phyloP scores from a whole-genome alignment of 768 basidiomycete species.

The Auricularia sp. region DNA sequence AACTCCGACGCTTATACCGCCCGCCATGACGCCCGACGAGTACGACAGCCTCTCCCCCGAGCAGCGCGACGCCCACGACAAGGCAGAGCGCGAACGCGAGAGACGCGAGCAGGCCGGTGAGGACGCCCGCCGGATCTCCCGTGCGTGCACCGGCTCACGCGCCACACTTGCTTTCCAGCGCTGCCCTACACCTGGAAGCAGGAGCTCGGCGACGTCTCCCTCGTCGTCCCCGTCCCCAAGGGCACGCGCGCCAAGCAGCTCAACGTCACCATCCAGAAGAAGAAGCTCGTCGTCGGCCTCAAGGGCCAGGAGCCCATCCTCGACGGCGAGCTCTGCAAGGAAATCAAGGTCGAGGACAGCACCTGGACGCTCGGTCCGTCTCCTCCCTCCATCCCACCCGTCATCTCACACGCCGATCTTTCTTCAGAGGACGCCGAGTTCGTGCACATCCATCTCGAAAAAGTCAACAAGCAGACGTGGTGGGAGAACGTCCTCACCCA shows the following conservation, averaged over 20 bases:
- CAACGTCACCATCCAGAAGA: conserved; percentile 64
- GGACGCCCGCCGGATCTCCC: conserved; percentile 2
- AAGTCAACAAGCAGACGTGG: conserved; percentile 83
- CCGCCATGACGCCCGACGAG: conserved; percentile 32
- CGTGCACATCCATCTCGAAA: conserved; percentile 73
- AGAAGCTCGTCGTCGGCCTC: conserved; percentile 70
- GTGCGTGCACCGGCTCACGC: not conserved
- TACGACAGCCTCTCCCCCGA: conserved; percentile 71
- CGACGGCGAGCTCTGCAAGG: conserved; percentile 84
- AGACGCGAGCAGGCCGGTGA: conserved; percentile 75
- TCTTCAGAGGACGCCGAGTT: conserved; percentile 63
- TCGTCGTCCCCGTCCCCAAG: conserved; percentile 73
- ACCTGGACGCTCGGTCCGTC: conserved; percentile 87
- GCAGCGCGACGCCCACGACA: conserved; percentile 67
- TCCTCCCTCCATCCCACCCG: not conserved
- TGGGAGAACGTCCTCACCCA: conserved; percentile 95
- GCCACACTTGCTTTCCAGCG: conserved; percentile 32
- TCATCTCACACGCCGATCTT: conserved; percentile 10
- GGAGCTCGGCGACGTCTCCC: conserved; percentile 76
- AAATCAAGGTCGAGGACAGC: conserved; percentile 92
- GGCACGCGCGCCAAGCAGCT: conserved; percentile 80
- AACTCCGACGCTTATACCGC: not conserved
- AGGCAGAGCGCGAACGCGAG: conserved; percentile 58
- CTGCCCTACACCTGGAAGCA: conserved; percentile 91
- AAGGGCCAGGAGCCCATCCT: conserved; percentile 82